phyloP scores from a whole-genome alignment of 1,284 basidiomycete genomes.

The Abortiporus biennis region DNA sequence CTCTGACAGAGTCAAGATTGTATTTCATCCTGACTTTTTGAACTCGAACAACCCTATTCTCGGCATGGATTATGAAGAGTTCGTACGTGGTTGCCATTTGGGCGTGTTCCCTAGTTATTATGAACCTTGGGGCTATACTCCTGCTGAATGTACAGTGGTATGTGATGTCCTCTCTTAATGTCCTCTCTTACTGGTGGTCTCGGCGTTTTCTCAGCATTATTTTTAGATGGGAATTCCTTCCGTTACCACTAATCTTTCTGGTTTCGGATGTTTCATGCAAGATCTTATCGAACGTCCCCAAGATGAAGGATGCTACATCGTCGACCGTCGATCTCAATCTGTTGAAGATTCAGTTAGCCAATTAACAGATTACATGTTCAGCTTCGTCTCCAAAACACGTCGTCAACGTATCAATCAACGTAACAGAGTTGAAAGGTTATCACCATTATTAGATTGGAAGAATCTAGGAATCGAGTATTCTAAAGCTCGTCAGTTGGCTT shows the following conservation, averaged over 20 bases:
- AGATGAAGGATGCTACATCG: conserved; percentile 91
- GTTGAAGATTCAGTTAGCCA: conserved; percentile 89
- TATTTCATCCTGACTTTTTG: conserved; percentile 98
- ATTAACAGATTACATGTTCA: conserved; percentile 69
- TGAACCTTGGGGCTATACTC: conserved; percentile 91
- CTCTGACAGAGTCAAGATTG: conserved; percentile 87
- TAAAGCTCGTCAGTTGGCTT: conserved; percentile 89
- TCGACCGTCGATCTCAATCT: conserved; percentile 86
- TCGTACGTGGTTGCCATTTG: conserved; percentile 95
- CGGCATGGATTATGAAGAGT: conserved; percentile 97
- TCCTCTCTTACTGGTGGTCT: not conserved
- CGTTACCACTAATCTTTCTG: conserved; percentile 95
- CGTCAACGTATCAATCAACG: conserved; percentile 97
- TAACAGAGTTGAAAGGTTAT: conserved; percentile 92
- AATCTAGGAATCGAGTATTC: conserved; percentile 95
- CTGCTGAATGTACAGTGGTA: conserved; percentile 81
- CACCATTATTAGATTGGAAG: conserved; percentile 96
- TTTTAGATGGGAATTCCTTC: conserved; percentile 92
- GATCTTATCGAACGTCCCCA: conserved; percentile 92
- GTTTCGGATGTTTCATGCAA: conserved; percentile 98
- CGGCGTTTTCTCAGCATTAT: not conserved
- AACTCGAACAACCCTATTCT: conserved; percentile 97
- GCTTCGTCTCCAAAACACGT: conserved; percentile 85
- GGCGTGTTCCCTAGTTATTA: conserved; percentile 98
- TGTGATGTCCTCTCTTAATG: conserved; percentile 26